Percentiles rank a stretch among this genome's conserved stretches.
These are phyloP conservation scores for Conticribra weissflogii DNA, from an alignment of 108 stramenopile species.

Conservation along the genomic window DNA sequence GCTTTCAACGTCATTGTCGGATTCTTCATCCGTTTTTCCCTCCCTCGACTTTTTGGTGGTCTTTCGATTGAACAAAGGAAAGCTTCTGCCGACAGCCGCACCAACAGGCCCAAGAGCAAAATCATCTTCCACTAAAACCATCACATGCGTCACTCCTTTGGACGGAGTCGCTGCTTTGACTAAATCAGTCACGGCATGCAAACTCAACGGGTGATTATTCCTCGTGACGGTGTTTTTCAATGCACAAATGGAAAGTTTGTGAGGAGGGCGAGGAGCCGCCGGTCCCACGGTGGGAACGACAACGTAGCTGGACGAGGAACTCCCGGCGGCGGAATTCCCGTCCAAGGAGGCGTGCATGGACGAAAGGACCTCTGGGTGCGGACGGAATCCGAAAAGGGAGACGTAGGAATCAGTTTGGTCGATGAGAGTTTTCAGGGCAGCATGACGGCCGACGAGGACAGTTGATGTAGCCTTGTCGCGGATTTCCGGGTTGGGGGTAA, in stretches of 20 bases:
- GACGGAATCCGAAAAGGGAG: conserved; percentile 48
- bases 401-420: conserved; percentile 39
- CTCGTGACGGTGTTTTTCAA: conserved; percentile 50
- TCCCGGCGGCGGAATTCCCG: neutral
- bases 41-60: conserved; percentile 10
- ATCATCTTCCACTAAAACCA: conserved; percentile 33
- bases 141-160: conserved; percentile 20
- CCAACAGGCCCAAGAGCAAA: conserved; percentile 38
- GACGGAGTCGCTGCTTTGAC: conserved; percentile 11
- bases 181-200: conserved; percentile 65
- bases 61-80: conserved; percentile 67
- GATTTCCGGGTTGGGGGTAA: conserved; percentile 25
- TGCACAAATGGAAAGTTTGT: conserved; percentile 30
- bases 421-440: conserved; percentile 34
- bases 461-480: conserved; percentile 39
- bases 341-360: conserved; percentile 28
- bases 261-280: conserved; percentile 43
- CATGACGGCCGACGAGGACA: conserved; percentile 37
- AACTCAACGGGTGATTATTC: conserved; percentile 72
- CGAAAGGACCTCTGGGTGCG: conserved; percentile 31
- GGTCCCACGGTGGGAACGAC: conserved; percentile 47
- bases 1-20: conserved; percentile 7
- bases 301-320: conserved; percentile 18
- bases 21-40: conserved; percentile 15
- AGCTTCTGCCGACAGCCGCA: conserved; percentile 62